phyloP scores from a whole-genome alignment of 805 yeast species.

The Lipomyces orientalis region DNA sequence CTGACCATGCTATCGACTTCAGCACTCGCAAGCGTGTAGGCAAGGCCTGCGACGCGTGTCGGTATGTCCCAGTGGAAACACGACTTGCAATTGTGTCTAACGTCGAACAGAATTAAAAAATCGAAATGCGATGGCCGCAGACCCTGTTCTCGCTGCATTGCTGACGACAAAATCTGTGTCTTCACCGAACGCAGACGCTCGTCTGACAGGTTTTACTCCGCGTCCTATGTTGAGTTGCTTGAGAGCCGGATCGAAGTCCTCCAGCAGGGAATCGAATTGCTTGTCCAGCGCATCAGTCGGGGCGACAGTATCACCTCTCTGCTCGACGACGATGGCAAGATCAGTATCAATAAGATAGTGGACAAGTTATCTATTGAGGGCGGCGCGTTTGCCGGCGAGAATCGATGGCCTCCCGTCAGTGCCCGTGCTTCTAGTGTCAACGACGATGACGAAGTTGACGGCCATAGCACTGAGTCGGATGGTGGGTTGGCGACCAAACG shows the following conservation, averaged over 20 bases:
- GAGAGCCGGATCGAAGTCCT: constrained; percentile 62
- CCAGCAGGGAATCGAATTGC: constrained; percentile 34
- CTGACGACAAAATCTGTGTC: constrained; percentile 61
- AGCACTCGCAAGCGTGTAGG: constrained; percentile 49
- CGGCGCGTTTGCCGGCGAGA: neutral
- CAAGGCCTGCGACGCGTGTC: constrained; percentile 57
- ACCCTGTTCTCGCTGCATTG: constrained; percentile 57
- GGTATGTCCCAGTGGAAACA: constrained; percentile 34
- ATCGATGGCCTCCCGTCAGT: no score
- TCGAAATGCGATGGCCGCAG: constrained; percentile 51
- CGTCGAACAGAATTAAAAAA: constrained; percentile 9
- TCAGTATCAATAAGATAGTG: constrained; percentile 10
- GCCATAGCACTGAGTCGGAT: no score
- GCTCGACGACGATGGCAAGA: constrained; percentile 11
- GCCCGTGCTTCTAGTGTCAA: no score
- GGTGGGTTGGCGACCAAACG: no score
- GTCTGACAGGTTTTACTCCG: constrained; percentile 61
- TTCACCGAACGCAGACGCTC: constrained; percentile 57
- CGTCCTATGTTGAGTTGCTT: constrained; percentile 60
- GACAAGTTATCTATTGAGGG: constrained; percentile 4
- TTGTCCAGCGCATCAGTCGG: constrained; percentile 18
- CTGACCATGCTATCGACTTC: constrained; percentile 1
- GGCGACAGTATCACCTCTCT: constrained; percentile 15
- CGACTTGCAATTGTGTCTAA: neutral
- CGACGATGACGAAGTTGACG: no score